Evolutionary conservation across 805 yeast species (phyloP).

Genomic region (Maudiozyma saulgeensis): DNA sequence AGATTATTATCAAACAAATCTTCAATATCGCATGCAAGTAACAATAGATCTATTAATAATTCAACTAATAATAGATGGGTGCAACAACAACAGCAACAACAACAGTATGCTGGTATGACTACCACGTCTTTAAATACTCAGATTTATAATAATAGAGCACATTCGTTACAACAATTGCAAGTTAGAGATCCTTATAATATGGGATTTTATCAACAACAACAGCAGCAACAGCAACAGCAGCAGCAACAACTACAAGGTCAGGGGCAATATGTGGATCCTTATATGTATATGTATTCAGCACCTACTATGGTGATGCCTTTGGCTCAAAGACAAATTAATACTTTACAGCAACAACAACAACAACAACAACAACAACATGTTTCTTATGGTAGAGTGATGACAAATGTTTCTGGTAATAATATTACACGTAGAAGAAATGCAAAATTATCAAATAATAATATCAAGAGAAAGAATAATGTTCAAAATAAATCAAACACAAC

Average conservation of each 20-base stretch:
- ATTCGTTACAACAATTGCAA: conserved; percentile 1
- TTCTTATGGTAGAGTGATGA: not conserved
- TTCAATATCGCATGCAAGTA: not conserved
- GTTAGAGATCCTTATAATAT: not conserved
- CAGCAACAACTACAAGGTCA: too few species aligned
- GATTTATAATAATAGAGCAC: not conserved
- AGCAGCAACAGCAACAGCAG: not conserved
- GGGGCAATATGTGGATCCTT: not conserved
- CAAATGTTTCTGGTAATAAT: not conserved
- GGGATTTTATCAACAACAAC: not conserved
- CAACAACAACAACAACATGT: not conserved
- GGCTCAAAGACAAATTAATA: not conserved
- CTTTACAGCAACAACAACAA: not conserved
- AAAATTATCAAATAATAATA: not conserved
- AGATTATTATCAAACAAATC: conserved; percentile 3
- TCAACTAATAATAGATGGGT: not conserved
- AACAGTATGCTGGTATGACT: not conserved
- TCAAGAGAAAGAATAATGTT: not conserved
- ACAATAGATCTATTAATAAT: not conserved
- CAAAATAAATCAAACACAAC: not conserved
- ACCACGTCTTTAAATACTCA: not conserved
- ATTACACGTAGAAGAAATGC: not conserved
- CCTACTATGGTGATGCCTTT: not conserved
- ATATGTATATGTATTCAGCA: not conserved
- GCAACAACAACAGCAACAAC: not conserved